A percentile compares a stretch with the other conserved stretches of the same genome.
phyloP scores from a whole-genome alignment of 2,329 filamentous ascomycete species.

The Diatrype stigma region DNA sequence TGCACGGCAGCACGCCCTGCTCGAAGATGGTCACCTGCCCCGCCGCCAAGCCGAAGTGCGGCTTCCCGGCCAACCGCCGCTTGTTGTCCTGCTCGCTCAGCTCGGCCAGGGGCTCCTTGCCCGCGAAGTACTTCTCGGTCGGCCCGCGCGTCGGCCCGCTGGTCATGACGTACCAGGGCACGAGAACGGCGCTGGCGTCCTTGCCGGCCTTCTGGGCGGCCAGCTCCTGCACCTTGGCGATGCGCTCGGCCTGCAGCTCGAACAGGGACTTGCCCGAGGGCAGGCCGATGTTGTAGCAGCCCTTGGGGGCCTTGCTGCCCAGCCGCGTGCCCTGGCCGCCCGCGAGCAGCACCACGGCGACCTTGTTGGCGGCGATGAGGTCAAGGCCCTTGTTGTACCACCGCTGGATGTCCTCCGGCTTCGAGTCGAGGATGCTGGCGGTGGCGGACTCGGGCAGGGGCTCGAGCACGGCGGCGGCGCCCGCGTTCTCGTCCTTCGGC shows the following conservation, averaged over 20 bases:
- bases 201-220: conserved; percentile 64
- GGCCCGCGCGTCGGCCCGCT: conserved; percentile 87
- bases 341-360: conserved; percentile 91
- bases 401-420: conserved; percentile 67
- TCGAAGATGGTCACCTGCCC: conserved; percentile 92
- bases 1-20: conserved; percentile 93
- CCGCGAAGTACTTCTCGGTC: conserved; percentile 83
- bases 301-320: conserved; percentile 93
- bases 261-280: conserved; percentile 92
- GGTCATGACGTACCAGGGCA: conserved; percentile 99
- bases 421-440: conserved; percentile 88
- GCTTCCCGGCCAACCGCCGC: conserved; percentile 19
- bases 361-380: conserved; percentile 70
- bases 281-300: conserved; percentile 94
- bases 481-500: conserved; percentile 53
- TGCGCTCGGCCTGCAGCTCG: conserved; percentile 95
- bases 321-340: conserved; percentile 93
- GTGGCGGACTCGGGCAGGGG: conserved; percentile 82
- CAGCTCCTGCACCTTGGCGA: conserved; percentile 77
- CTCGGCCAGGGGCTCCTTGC: conserved; percentile 24
- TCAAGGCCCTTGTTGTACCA: conserved; percentile 85
- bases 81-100: conserved; percentile 61
- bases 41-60: conserved; percentile 81
- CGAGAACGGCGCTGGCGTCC: conserved; percentile 53
- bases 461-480: conserved; percentile 59